Base-by-base conservation (phyloP, 108 stramenopile species). In the Thalassiosira profunda region DNA sequence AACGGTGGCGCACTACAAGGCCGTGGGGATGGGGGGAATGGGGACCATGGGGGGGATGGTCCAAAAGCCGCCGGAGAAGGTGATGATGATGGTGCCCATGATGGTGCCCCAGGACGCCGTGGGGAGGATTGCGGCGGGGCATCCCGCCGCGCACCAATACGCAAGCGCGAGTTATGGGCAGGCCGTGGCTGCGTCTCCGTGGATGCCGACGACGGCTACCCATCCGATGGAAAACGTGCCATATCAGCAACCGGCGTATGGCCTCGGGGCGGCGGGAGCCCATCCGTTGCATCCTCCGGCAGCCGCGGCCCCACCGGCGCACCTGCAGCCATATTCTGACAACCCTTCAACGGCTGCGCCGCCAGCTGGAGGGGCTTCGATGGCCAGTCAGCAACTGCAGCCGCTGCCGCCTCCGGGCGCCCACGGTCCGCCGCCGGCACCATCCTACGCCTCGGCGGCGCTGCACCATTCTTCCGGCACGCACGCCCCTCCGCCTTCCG, bases 51-150 rank as follows among this genome's bases (percentile, higher is more conserved):
- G 46, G 24, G 36, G 18, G 51, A 62, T 29, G 69, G 58, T 21
- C 68, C 43, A 62, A 30, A 62, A 47, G 14, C 43, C 44, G n/a
- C 43, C 44, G n/a, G 30, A 45, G 17, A 43, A 91, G 84, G 71
- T 91, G 44, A 89, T 89, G 88, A 92, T 92, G 91, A 89, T 89
- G 88, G 88, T 89, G 12, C 91, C 91, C 12, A 92, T 92, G 91
- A 92, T 92, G 91, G 70, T 91, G 41, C 63, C 74, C 8, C 82
- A 79, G 49, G 73, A 85, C 42, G 82, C 76, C 21, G 79, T 62
- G 33, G 60, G 36, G n/a, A 46, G 48, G 34, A 45, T 79, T 33
- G 67, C 68, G 14, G 35, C 82, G 17, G 72, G 70, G 1, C 64
- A 34, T 38, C 59, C 59, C 28, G 70, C 68, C 12, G 56, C 63